Percentiles rank a stretch among this genome's conserved stretches.
These are phyloP conservation scores for Tuber magnatum DNA, from an alignment of 495 filamentous ascomycete species.

Conservation along the genomic window DNA sequence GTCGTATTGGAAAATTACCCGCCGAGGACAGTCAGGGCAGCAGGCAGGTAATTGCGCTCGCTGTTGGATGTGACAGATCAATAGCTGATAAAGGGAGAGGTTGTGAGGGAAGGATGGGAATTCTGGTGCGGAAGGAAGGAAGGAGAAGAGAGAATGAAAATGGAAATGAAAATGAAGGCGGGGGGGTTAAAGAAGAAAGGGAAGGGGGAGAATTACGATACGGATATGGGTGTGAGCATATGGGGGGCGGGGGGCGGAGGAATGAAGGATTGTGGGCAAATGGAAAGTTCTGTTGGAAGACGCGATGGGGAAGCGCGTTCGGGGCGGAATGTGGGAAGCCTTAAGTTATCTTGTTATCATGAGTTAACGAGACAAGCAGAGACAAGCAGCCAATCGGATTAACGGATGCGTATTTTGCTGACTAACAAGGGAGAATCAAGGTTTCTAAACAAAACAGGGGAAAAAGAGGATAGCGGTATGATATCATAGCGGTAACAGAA, in stretches of 20 bases:
- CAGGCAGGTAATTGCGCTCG: neutral
- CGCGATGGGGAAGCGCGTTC: slow-evolving; percentile 5
- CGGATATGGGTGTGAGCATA: neutral
- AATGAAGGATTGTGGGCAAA: neutral
- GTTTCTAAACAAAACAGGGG: neutral
- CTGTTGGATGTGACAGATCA: slow-evolving; percentile 43
- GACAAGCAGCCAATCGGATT: neutral
- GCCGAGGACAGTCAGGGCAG: slow-evolving; percentile 54
- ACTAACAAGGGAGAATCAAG: neutral
- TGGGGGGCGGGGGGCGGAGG: neutral
- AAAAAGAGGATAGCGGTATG: neutral
- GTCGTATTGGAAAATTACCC: slow-evolving; percentile 61
- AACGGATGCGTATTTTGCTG: neutral
- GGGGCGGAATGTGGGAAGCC: neutral
- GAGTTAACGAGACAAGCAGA: neutral
- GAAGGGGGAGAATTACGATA: slow-evolving; percentile 15
- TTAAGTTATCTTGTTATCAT: neutral
- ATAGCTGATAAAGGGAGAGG: slow-evolving; percentile 7
- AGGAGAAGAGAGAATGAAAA: slow-evolving; percentile 43
- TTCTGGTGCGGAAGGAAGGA: slow-evolving; percentile 24
- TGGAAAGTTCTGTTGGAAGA: neutral
- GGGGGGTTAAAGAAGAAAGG: slow-evolving; percentile 12
- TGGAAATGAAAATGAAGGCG: slow-evolving; percentile 40
- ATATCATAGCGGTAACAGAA: neutral
- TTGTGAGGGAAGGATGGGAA: slow-evolving; percentile 10